Evolutionary conservation across 179 eudicot species (phyloP).

Genomic region (Drosera spatulata): DNA sequence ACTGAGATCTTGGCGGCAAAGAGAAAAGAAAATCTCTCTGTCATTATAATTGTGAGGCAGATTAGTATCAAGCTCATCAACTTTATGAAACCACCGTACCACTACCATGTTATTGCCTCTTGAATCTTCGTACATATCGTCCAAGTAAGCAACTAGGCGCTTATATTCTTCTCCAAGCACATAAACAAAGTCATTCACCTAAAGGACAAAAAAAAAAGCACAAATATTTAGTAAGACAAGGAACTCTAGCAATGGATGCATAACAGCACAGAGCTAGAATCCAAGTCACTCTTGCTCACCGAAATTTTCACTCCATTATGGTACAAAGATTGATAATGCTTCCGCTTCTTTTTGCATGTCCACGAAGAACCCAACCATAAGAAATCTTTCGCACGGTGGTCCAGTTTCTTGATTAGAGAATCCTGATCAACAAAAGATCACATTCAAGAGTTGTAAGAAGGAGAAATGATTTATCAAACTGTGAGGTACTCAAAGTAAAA

Average conservation of each 20-base stretch:
- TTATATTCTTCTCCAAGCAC: conserved; percentile 78
- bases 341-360: conserved; percentile 58
- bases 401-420: conserved; percentile 19
- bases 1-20: conserved; percentile 85
- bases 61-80: conserved; percentile 88
- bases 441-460: too few relatives aligned
- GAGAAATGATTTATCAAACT: too few relatives aligned
- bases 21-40: conserved; percentile 93
- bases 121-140: conserved; percentile 78
- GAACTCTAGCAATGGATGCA: not conserved
- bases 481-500: too few relatives aligned
- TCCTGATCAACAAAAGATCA: conserved; percentile 16
- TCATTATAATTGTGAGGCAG: conserved; percentile 65
- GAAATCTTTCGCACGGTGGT: conserved; percentile 22
- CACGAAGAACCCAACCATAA: conserved; percentile 62
- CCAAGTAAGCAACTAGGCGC: conserved; percentile 64
- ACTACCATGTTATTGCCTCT: conserved; percentile 79
- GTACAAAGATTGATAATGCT: conserved; percentile 45
- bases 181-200: conserved; percentile 75
- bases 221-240: not conserved
- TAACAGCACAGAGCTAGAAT: not conserved
- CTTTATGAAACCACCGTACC: conserved; percentile 97
- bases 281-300: conserved; percentile 16
- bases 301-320: conserved; percentile 59
- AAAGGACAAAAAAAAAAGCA: not conserved